Base-by-base conservation (phyloP, 805 yeast species). In the Diddensiella caesifluorescens region DNA sequence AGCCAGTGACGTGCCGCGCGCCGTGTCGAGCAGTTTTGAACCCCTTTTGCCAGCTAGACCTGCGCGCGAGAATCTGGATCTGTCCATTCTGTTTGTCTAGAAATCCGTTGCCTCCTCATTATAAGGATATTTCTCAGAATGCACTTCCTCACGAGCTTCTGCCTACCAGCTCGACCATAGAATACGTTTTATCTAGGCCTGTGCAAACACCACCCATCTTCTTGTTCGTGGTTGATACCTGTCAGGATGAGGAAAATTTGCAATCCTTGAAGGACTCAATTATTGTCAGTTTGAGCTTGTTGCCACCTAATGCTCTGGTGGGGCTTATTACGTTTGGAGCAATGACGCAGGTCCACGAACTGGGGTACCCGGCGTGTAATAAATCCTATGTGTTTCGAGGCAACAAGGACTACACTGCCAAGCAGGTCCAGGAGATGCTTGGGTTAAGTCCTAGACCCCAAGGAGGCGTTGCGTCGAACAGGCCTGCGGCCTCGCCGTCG, bases 311-410 rank as follows among this genome's bases (percentile, higher is more conserved):
- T 55, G 84, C 95, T 2, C 69, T 88, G 43, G 77, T 89, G 45
- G 96, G 97, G 30, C 72, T 89, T 55, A 77, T 89, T 57, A 86
- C 97, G 13, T 85, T 68, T 57, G 97, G 95, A 42, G 85, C 95
- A 21, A 87, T 83, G 67, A 89, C 88, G 39, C 88, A 84, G 56
- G 82, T 89, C 38, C 95, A 89, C 62, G 96, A 88, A 62, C 67
- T 88, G 48, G 76, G 80, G 6, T 77, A 76, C 54, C 74, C 78
- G 35, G 71, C 75, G 22, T 76, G 87, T 57, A 76, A 77, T 52
- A 83, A 82, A 63, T 76, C 83, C 46, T 83, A 75, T 57, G 84
- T 86, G 20, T 89, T 89, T 65, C 79, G 94, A 57, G 97, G 97
- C 47, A 83, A 80, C 59, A 85, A 85, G 65, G 95, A 88, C 50